These are phyloP conservation scores for Macrocybe gigantea DNA, from an alignment of 768 basidiomycete species.

Conservation along the genomic window DNA sequence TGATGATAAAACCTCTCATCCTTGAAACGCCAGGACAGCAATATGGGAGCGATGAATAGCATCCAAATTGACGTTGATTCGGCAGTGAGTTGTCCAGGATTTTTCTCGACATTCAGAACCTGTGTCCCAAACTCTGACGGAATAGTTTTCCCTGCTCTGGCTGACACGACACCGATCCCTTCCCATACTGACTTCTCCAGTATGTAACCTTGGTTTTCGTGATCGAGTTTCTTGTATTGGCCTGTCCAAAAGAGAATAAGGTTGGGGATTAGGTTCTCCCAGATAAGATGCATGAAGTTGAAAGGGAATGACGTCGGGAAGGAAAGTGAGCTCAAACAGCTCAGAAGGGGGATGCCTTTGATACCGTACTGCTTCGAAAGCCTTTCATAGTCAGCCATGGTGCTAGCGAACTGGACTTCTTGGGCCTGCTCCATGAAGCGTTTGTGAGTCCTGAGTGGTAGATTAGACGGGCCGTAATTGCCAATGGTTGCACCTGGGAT, in stretches of 20 bases:
- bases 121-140: slow-evolving; percentile 22
- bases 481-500: slow-evolving; percentile 8
- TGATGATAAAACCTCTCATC: slow-evolving; percentile 32
- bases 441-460: slow-evolving; percentile 22
- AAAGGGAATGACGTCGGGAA: slow-evolving; percentile 28
- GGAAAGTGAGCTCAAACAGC: slow-evolving; percentile 16
- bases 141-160: slow-evolving; percentile 17
- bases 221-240: slow-evolving; percentile 20
- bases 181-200: slow-evolving; percentile 20
- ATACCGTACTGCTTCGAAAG: slow-evolving; percentile 20
- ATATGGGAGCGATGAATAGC: slow-evolving; percentile 28
- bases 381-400: slow-evolving; percentile 6
- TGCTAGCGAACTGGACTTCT: slow-evolving; percentile 11
- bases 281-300: slow-evolving; percentile 39
- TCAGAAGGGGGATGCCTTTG: slow-evolving; percentile 20
- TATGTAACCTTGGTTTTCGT: slow-evolving; percentile 15
- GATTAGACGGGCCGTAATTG: slow-evolving; percentile 12
- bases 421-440: slow-evolving; percentile 12
- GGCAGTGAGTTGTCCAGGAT: slow-evolving; percentile 16
- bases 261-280: slow-evolving; percentile 30
- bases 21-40: slow-evolving; percentile 27
- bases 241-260: slow-evolving; percentile 33
- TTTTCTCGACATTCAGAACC: slow-evolving; percentile 16
- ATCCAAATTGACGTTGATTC: slow-evolving; percentile 36
- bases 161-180: slow-evolving; percentile 22